Percentiles rank a stretch among this genome's conserved stretches.
phyloP scores from a whole-genome alignment of 345 rosid genomes.

The Populus davidiana region DNA sequence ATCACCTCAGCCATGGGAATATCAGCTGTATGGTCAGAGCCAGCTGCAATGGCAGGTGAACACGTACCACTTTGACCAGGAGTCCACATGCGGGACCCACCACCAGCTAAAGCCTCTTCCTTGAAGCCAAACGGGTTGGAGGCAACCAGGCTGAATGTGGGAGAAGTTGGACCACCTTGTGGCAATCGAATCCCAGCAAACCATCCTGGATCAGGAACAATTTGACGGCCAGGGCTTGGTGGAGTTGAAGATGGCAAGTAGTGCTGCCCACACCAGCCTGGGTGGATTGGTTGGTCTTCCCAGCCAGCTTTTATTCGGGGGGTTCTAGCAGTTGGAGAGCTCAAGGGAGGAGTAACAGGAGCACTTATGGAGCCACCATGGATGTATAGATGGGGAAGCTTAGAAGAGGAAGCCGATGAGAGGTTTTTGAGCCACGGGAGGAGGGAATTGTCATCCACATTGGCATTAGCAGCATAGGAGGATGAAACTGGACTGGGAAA shows the following conservation, averaged over 20 bases:
- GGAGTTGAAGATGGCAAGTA: constrained; percentile 54
- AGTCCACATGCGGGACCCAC: constrained; percentile 85
- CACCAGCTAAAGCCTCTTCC: constrained; percentile 57
- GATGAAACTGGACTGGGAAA: constrained; percentile 86
- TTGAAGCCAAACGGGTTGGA: constrained; percentile 68
- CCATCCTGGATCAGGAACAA: constrained; percentile 81
- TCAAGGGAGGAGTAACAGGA: constrained; percentile 96
- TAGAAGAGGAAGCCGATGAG: constrained; percentile 73
- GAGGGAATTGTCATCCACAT: constrained; percentile 66
- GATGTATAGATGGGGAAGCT: constrained; percentile 60
- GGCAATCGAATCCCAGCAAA: constrained; percentile 70
- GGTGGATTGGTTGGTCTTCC: constrained; percentile 54
- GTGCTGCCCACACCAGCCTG: constrained; percentile 48
- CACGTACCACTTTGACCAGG: constrained; percentile 97
- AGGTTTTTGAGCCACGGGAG: constrained; percentile 95
- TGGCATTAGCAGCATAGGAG: constrained; percentile 45
- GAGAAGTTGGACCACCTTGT: constrained; percentile 79
- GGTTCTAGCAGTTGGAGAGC: constrained; percentile 86
- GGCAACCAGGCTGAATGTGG: constrained; percentile 83
- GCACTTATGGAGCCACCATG: constrained; percentile 93
- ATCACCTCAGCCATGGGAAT: constrained; percentile 73
- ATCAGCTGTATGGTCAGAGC: constrained; percentile 70
- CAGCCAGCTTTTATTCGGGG: constrained; percentile 60
- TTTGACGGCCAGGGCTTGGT: constrained; percentile 79
- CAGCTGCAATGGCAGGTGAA: constrained; percentile 79